Evolutionary conservation across 441 rosid species (phyloP).

Genomic region (Arabidopsis lyrata): DNA sequence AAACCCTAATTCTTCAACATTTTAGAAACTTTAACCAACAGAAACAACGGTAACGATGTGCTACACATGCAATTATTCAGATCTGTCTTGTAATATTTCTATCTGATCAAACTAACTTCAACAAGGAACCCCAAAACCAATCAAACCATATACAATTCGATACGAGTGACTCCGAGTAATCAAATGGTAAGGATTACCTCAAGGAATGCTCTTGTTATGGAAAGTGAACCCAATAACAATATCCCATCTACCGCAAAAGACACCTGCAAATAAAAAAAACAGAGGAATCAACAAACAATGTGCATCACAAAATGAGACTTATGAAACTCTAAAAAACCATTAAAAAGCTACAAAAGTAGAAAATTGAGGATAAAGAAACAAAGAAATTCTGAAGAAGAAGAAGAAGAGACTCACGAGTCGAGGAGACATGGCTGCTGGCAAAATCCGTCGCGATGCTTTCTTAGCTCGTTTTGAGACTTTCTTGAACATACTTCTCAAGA

Average conservation of each 20-base stretch:
- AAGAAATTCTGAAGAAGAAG: not conserved
- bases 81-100: not conserved
- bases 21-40: not conserved
- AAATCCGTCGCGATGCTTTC: conserved; percentile 66
- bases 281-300: not conserved
- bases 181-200: conserved; percentile 54
- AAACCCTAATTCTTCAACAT: not conserved
- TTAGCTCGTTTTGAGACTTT: conserved; percentile 72
- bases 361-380: not conserved
- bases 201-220: conserved; percentile 74
- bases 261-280: conserved; percentile 48
- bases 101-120: not conserved
- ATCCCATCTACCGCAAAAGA: conserved; percentile 87
- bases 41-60: not conserved
- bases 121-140: not conserved
- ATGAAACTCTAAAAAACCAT: not conserved
- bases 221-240: conserved; percentile 69
- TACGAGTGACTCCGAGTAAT: not conserved
- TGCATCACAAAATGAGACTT: not conserved
- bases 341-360: not conserved
- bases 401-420: conserved; percentile 53
- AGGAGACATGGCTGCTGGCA: conserved; percentile 70
- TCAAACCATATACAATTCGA: not conserved
- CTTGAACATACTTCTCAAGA: conserved; percentile 63
- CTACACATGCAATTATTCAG: not conserved